Evolutionary conservation across 352 stramenopile genomes (phyloP), one percentile per base, ranked within the genome.

Genomic region (Thalassiosira allenii): DNA sequence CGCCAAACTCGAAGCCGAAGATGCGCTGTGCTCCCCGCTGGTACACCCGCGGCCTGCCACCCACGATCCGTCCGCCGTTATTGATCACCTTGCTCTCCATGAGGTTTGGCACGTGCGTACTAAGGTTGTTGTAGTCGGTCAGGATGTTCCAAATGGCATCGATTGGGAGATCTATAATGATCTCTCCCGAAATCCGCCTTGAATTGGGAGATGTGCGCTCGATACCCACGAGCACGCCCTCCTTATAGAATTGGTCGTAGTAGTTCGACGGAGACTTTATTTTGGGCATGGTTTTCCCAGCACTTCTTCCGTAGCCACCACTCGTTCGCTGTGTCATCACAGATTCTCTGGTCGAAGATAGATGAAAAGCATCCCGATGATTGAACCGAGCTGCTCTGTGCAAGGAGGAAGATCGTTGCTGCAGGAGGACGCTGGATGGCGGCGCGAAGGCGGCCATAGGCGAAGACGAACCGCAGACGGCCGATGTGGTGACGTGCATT

Each of bases 11-110:
- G 74, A 96, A 96, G 0, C 92, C 92, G 58, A 95, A 84, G 67
- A 96, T 96, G 33, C 92, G 93, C 72, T 96, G 92, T 12, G 92
- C 91, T 40, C 92, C 92, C 29, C 91, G 89, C 77, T 96, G 92
- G 79, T 89, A 95, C 0, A 96, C 58, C 71, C 91, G 43, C 29
- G 73, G 53, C 27, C 25, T 44, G 40, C 43, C 22, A 5, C n/a
- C 32, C 8, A 6, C 22, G 61, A 51, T 65, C 41, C 49, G 75
- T 66, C 56, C 54, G 41, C 32, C 49, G 63, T 37, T 69, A 43
- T 58, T 37, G 22, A 88, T 70, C 3, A 81, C 67, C 23, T 67
- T 76, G 49, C 75, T 91, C 76, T 96, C 88, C 14, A 93, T 88
- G 27, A 96, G 75, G 61, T 96, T 96, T 0, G 92, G 90, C 29